A percentile compares a stretch with the other conserved stretches of the same genome.
Conservation (phyloP, 352 stramenopile species). For the Phytophthora aleatoria region DNA sequence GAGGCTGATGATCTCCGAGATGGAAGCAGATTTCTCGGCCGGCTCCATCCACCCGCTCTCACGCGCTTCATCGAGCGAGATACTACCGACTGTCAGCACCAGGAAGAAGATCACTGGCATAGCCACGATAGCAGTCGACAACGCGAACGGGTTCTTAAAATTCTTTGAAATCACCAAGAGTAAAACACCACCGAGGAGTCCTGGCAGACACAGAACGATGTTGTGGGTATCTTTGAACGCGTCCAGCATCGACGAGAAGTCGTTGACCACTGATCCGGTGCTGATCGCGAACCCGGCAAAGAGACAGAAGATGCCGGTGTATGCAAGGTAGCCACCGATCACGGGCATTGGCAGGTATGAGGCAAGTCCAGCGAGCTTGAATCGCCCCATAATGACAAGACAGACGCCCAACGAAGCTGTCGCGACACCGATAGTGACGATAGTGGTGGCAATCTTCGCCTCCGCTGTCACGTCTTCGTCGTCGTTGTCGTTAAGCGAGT, state of each 20-base stretch:
- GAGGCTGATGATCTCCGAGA: slow-evolving; percentile 77
- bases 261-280: slow-evolving; percentile 89
- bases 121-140: slow-evolving; percentile 80
- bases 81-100: slow-evolving; percentile 67
- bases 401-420: slow-evolving; percentile 91
- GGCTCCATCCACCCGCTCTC: slow-evolving; percentile 87
- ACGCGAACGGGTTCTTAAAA: slow-evolving; percentile 64
- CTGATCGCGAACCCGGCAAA: slow-evolving; percentile 90
- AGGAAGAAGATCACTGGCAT: slow-evolving; percentile 93
- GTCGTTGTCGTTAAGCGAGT: slow-evolving; percentile 65
- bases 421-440: slow-evolving; percentile 91
- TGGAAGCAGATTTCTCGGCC: slow-evolving; percentile 49
- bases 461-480: slow-evolving; percentile 47
- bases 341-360: slow-evolving; percentile 97
- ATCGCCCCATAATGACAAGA: slow-evolving; percentile 93
- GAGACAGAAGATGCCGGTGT: slow-evolving; percentile 96
- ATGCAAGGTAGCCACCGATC: slow-evolving; percentile 97
- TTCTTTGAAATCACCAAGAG: slow-evolving; percentile 80
- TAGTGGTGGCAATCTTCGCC: slow-evolving; percentile 91
- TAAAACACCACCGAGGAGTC: slow-evolving; percentile 75
- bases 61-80: slow-evolving; percentile 89
- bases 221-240: slow-evolving; percentile 53
- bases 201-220: slow-evolving; percentile 83
- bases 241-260: slow-evolving; percentile 73
- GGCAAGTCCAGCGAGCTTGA: slow-evolving; percentile 93